Evolutionary conservation across 1,139 yeast species (phyloP), one percentile per base, ranked within the genome.

Genomic region (Sugiyamaella pinicola): DNA sequence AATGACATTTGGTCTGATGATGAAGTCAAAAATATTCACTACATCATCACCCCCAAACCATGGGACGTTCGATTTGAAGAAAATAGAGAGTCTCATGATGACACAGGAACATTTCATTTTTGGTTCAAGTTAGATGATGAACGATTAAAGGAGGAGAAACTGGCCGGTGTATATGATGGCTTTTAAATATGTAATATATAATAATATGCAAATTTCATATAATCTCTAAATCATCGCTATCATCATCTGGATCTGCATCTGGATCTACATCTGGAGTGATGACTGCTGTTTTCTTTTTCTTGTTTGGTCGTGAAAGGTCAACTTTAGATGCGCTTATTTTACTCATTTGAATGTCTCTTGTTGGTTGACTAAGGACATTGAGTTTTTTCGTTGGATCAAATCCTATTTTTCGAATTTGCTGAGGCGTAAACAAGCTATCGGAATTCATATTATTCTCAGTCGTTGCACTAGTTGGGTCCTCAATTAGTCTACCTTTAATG

Each of bases 1-100:
- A 35, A 66, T 2, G 73, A 74, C 12, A 59, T 80, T 29, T 78
- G 83, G 79, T 68, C 74, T 47, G 70, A 70, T 35, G 62, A 67
- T 4, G 73, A 73, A 55, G 81, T 80, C 52, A 79, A 79, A 61
- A 79, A 77, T 55, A 69, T 81, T 38, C 85, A 81, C 63, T 81
- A 76, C 61, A 81, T 81, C 33, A 58, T 80, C 46, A 73, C 75
- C 9, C 83, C 84, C 3, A 81, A 81, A 66, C 84, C 85, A 1
- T 81, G 84, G 84, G 76, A 79, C 40, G 74, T 72, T 34, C 54
- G 63, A 9, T 54, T 66, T 17, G 47, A 53, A n/a, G 56, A 52
- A 17, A 61, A 62, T 33, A 44, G 63, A 35, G 56, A 56, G 9
- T 29, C 51, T 4, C 48, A 51, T 34, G 74, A 70, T 47, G 67